Evolutionary conservation across 352 stramenopile species (phyloP), one percentile per base, ranked within the genome.

Genomic region (Pythium insidiosum): DNA sequence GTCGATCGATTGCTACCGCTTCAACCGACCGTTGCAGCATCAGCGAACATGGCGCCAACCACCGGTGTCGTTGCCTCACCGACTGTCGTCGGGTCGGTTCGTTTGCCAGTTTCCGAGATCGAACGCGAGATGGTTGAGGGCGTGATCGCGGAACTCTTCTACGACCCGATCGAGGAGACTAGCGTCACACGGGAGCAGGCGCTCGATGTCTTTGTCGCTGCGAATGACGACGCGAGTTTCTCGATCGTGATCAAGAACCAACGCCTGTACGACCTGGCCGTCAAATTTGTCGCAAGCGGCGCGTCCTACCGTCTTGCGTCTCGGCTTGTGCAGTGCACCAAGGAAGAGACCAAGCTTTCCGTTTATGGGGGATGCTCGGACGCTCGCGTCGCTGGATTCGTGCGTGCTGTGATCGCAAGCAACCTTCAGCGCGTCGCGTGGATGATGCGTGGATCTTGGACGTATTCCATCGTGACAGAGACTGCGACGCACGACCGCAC

Each of bases 231-330:
- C 16, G 56, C 47, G 15, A 78, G 72, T 38, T 84, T 79, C 51
- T 65, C 76, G 22, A 75, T 82, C 29, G 5, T 55, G 4, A 71
- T 84, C 43, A 80, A 77, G 51, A 82, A 84, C 55, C 68, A 80
- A 50, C 66, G 72, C 1, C 43, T 82, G 29, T 84, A 73, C 29
- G 72, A 84, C 28, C 38, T 84, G 7, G 72, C 66, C 4, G 65
- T 84, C 46, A 80, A 80, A 53, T 82, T 80, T 44, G 63, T 84
- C 6, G 61, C 68, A 4, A 75, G 63, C 39, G 68, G 68, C 11
- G 66, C 68, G 9, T 84, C 72, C 9, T 80, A 73, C 43, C 68
- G 68, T 6, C 56, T 84, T 16, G 67, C 68, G 6, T 57, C 66
- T 20, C 64, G 64, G 12, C 73, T 84, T 51, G 53, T 84, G 6